These are phyloP conservation scores for Capsicum pubescens DNA, from an alignment of 257 asterid species.

Conservation along the genomic window DNA sequence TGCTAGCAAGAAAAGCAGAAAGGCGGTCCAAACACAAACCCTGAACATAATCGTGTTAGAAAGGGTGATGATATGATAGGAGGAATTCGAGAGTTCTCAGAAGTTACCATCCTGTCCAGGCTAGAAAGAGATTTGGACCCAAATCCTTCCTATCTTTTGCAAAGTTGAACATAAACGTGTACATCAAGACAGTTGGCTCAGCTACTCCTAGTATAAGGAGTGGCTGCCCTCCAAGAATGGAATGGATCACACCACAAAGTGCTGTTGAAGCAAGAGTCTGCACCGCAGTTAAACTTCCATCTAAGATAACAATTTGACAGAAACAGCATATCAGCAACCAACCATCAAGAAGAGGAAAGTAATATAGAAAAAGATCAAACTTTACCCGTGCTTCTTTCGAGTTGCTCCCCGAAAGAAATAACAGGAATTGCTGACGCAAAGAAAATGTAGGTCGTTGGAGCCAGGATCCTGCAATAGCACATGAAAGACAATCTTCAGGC, in stretches of 20 bases:
- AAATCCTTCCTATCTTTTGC: conserved; percentile 83
- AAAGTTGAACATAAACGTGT: conserved; percentile 92
- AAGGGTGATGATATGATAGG: conserved; percentile 34
- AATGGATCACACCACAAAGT: conserved; percentile 88
- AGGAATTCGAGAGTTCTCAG: conserved; percentile 32
- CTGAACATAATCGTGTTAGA: conserved; percentile 44
- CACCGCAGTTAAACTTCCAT: conserved; percentile 91
- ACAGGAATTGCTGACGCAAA: conserved; percentile 99
- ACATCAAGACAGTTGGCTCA: conserved; percentile 97
- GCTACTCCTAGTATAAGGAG: conserved; percentile 95
- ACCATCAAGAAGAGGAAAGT: not conserved
- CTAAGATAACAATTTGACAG: conserved; percentile 42
- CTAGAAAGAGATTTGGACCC: conserved; percentile 77
- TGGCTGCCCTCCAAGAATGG: conserved; percentile 93
- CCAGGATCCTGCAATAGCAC: conserved; percentile 69
- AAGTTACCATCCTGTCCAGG: conserved; percentile 92
- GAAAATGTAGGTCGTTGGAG: conserved; percentile 97
- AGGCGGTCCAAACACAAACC: conserved; percentile 97
- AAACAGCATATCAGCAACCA: not conserved
- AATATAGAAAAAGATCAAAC: conserved; percentile 17
- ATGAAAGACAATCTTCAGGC: conserved; percentile 13
- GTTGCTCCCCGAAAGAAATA: conserved; percentile 94
- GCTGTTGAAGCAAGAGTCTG: conserved; percentile 98
- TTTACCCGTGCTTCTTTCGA: conserved; percentile 82
- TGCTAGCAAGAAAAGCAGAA: conserved; percentile 92